These are phyloP conservation scores for Vigna mungo DNA, from an alignment of 306 rosid genomes.

Conservation along the genomic window DNA sequence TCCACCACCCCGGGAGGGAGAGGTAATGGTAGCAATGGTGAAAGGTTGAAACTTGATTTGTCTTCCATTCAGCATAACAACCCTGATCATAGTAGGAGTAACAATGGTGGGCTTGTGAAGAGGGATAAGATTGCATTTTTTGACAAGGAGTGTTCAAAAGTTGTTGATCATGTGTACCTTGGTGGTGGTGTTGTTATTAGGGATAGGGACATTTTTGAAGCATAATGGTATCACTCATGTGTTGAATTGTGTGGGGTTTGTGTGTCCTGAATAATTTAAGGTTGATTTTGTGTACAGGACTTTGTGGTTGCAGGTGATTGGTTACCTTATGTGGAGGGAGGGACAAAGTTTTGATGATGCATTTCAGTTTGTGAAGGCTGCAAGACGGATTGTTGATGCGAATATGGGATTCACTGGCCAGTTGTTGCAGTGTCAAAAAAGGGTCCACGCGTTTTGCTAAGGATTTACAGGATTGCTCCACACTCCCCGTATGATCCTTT, in stretches of 20 bases:
- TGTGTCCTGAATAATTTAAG: too few relatives aligned
- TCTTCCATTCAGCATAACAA: conserved; percentile 79
- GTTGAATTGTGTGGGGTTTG: too few relatives aligned
- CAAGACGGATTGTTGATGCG: conserved; percentile 97
- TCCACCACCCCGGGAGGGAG: too few relatives aligned
- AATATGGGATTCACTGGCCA: conserved; percentile 99
- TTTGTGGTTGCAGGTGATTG: too few relatives aligned
- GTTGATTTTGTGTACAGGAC: too few relatives aligned
- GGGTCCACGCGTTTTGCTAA: conserved; percentile 92
- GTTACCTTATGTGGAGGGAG: conserved; percentile 99
- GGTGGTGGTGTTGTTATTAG: conserved; percentile 99
- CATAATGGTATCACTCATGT: too few relatives aligned
- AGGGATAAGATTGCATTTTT: too few relatives aligned
- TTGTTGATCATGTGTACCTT: conserved; percentile 87
- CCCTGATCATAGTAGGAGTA: too few relatives aligned
- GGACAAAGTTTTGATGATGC: conserved; percentile 99
- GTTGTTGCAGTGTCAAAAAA: conserved; percentile 93
- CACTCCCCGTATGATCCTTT: conserved; percentile 97
- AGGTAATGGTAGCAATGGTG: conserved; percentile 61
- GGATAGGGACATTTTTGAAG: conserved; percentile 82
- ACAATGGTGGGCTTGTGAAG: too few relatives aligned
- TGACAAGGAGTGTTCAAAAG: too few relatives aligned
- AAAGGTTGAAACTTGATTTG: conserved; percentile 95
- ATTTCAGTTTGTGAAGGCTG: conserved; percentile 98
- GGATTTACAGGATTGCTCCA: conserved; percentile 92